Evolutionary conservation across 2,329 filamentous ascomycete genomes (phyloP), one percentile per base, ranked within the genome.

Genomic region (Thielaviopsis euricoi): DNA sequence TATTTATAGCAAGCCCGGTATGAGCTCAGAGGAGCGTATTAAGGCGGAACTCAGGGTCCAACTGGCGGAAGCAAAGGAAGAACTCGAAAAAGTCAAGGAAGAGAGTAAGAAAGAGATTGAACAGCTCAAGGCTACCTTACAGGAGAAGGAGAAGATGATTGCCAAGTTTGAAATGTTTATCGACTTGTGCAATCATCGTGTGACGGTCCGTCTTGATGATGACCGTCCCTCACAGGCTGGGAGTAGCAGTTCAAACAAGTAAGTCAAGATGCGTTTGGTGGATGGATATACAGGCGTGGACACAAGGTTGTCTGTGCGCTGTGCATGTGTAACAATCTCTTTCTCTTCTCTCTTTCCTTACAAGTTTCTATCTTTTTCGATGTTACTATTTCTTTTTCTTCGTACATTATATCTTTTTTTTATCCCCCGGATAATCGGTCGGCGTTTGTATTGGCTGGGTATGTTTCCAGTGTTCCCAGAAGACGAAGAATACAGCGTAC

Each of bases 151-250:
- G 61, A 74, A 76, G 64, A 74, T 78, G 60, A 84, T 85, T 58
- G 68, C 75, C 61, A 81, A 78, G 65, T 85, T 83, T 63, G 81
- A 85, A 68, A 81, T 82, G 76, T 85, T 85, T 57, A 83, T 85
- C 64, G 81, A 85, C 67, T 82, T 85, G 57, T 84, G 81, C 66
- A 85, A 85, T 64, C 75, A 82, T 66, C 72, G 81, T 54, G 81
- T 84, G 61, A 84, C 84, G 73, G 72, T 82, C 56, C 79, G 76
- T 61, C 70, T 83, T 15, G 68, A 58, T 22, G 60, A 60, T 33
- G 56, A 58, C 3, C 55, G 40, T 68, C 65, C 58, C 65, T 66
- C 61, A 29, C 56, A 53, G 59, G 23, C 49, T n/a, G 57, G 56
- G 52, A 61, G 49, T 53, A 58, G 62, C 56, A 43, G 37, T n/a